These are phyloP conservation scores for Shiraia sp. DNA, from an alignment of 2,329 filamentous ascomycete genomes.

Conservation along the genomic window DNA sequence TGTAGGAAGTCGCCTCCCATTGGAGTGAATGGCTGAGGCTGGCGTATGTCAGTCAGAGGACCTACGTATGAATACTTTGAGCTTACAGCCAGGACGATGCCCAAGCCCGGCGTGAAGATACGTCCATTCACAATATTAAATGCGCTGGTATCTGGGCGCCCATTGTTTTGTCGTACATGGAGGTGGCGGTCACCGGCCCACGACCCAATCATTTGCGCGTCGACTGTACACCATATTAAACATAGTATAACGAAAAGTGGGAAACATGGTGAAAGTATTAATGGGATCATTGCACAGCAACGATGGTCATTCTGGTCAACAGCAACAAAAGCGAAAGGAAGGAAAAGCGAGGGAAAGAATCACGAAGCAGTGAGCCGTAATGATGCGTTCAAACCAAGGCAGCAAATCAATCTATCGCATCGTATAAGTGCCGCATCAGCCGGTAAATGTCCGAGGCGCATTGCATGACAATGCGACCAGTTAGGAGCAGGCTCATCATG, in stretches of 20 bases:
- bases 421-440: constrained; percentile 5
- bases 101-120: constrained; percentile 70
- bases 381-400: constrained; percentile 1
- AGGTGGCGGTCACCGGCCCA: constrained; percentile 15
- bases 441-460: constrained; percentile 10
- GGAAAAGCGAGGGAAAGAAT: constrained; percentile 3
- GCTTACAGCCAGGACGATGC: constrained; percentile 62
- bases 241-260: constrained; percentile 19
- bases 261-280: constrained; percentile 11
- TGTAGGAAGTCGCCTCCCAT: constrained; percentile 57
- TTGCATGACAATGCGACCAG: constrained; percentile 10
- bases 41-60: constrained; percentile 10
- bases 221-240: constrained; percentile 19
- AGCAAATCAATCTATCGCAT: constrained; percentile 6
- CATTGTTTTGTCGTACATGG: constrained; percentile 22
- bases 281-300: constrained; percentile 35
- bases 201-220: constrained; percentile 35
- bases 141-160: constrained; percentile 29
- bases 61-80: neutral
- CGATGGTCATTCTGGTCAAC: constrained; percentile 29
- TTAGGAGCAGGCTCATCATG: constrained; percentile 6
- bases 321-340: constrained; percentile 11
- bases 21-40: constrained; percentile 44
- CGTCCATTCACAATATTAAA: constrained; percentile 68
- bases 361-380: constrained; percentile 1